Conservation (phyloP, 176 grass and related monocot species). For the Oryza glaberrima region DNA sequence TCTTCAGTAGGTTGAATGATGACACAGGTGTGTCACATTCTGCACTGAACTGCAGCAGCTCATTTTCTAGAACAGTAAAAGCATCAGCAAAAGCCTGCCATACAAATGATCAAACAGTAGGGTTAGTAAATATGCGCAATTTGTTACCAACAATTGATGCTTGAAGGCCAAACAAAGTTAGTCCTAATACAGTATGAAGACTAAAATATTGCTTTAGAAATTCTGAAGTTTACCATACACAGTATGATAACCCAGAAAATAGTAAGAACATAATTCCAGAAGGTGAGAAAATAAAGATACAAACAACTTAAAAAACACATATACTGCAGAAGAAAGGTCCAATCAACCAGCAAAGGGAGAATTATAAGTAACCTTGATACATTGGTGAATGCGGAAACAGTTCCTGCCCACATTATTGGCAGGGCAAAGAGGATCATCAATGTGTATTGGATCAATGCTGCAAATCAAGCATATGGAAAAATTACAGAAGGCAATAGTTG, state of each 20-base stretch:
- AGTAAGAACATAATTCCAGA: background rate
- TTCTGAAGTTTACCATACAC: conserved; percentile 10
- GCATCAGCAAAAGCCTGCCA: conserved; percentile 96
- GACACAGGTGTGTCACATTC: conserved; percentile 54
- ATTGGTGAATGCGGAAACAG: conserved; percentile 99
- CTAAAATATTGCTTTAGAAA: conserved; percentile 3
- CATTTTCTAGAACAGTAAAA: conserved; percentile 84
- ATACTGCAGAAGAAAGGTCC: conserved; percentile 17
- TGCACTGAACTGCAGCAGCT: conserved; percentile 67
- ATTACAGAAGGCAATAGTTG: conserved; percentile 35
- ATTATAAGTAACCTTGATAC: conserved; percentile 77
- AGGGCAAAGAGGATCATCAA: conserved; percentile 92
- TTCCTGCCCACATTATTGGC: conserved; percentile 96
- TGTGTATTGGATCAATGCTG: conserved; percentile 98
- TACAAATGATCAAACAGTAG: conserved; percentile 19
- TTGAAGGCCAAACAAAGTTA: conserved; percentile 3
- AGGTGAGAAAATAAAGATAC: background rate
- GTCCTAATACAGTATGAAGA: background rate
- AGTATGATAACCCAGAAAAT: background rate
- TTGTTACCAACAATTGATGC: conserved; percentile 25
- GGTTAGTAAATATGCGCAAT: background rate
- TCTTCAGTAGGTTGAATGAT: conserved; percentile 74
- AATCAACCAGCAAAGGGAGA: conserved; percentile 19
- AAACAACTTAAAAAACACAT: conserved; percentile 15
- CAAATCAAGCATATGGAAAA: conserved; percentile 42